A percentile compares a stretch with the other conserved stretches of the same genome.
These are phyloP conservation scores for Picochlorum sp. DNA, from an alignment of 139 green algal genomes.

Conservation along the genomic window DNA sequence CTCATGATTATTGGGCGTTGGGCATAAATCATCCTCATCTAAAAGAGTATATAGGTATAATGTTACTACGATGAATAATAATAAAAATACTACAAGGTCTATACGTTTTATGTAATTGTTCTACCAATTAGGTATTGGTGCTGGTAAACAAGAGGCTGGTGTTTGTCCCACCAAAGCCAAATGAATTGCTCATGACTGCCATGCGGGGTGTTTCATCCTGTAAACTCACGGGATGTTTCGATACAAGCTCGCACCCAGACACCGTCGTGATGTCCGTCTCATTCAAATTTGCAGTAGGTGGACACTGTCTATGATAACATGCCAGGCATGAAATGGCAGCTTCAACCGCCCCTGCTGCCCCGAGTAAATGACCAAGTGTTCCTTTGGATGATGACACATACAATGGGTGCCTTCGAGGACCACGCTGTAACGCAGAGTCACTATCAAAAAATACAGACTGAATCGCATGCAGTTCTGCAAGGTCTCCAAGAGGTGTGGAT, in stretches of 20 bases:
- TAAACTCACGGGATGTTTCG: no score
- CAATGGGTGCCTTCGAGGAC: neutral
- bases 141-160: slow-evolving; percentile 62
- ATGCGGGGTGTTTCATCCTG: neutral
- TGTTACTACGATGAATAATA: no score
- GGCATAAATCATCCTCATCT: no score
- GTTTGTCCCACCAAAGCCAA: slow-evolving; percentile 95
- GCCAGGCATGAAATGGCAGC: slow-evolving; percentile 67
- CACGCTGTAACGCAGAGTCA: neutral
- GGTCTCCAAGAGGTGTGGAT: slow-evolving; percentile 69
- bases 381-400: slow-evolving; percentile 79
- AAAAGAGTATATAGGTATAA: no score
- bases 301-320: slow-evolving; percentile 45
- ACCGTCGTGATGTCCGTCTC: slow-evolving; percentile 39
- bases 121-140: neutral
- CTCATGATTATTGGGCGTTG: no score
- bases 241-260: neutral
- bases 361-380: slow-evolving; percentile 86
- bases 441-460: slow-evolving; percentile 58
- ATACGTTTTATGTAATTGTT: no score
- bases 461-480: slow-evolving; percentile 66
- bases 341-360: slow-evolving; percentile 82
- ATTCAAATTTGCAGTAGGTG: slow-evolving; percentile 75
- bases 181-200: slow-evolving; percentile 81
- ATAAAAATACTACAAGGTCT: no score